A percentile compares a stretch with the other conserved stretches of the same genome.
These are phyloP conservation scores for Elongisporangium anandrum DNA, from an alignment of 352 stramenopile genomes.

Conservation along the genomic window DNA sequence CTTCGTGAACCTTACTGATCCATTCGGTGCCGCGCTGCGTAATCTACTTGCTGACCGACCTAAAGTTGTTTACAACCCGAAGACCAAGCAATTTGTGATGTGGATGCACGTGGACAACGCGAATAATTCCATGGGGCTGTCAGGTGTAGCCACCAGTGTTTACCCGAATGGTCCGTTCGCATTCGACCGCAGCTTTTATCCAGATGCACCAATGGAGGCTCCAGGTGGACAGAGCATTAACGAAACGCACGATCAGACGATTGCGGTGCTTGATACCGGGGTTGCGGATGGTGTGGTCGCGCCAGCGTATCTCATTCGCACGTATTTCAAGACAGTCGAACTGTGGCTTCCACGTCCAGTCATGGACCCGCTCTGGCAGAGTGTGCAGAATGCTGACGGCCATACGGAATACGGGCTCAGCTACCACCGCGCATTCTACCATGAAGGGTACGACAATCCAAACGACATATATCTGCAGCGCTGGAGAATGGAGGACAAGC, in stretches of 20 bases:
- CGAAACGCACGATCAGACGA: slow-evolving; percentile 93
- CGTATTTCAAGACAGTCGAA: slow-evolving; percentile 95
- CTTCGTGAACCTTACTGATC: slow-evolving; percentile 92
- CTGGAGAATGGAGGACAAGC: slow-evolving; percentile 92
- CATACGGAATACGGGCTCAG: slow-evolving; percentile 91
- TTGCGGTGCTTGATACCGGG: slow-evolving; percentile 36
- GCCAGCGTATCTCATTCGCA: slow-evolving; percentile 87
- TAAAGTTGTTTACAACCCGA: slow-evolving; percentile 91
- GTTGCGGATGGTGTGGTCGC: background rate
- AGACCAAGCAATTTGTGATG: slow-evolving; percentile 91
- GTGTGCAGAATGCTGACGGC: slow-evolving; percentile 75
- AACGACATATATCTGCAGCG: slow-evolving; percentile 97
- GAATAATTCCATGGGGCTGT: slow-evolving; percentile 84
- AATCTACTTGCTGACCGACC: slow-evolving; percentile 76
- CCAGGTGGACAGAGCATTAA: slow-evolving; percentile 83
- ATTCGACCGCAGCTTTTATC: slow-evolving; percentile 91
- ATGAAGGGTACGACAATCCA: slow-evolving; percentile 93
- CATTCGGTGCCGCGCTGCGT: slow-evolving; percentile 36
- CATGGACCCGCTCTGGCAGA: slow-evolving; percentile 97
- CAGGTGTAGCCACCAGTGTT: slow-evolving; percentile 81
- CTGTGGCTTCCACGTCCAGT: slow-evolving; percentile 93
- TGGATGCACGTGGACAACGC: slow-evolving; percentile 94
- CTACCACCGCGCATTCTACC: slow-evolving; percentile 95
- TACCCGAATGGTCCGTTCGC: slow-evolving; percentile 92
- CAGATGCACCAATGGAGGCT: slow-evolving; percentile 80